phyloP scores from a whole-genome alignment of 2,329 filamentous ascomycete species.

The Colletotrichum plurivorum region DNA sequence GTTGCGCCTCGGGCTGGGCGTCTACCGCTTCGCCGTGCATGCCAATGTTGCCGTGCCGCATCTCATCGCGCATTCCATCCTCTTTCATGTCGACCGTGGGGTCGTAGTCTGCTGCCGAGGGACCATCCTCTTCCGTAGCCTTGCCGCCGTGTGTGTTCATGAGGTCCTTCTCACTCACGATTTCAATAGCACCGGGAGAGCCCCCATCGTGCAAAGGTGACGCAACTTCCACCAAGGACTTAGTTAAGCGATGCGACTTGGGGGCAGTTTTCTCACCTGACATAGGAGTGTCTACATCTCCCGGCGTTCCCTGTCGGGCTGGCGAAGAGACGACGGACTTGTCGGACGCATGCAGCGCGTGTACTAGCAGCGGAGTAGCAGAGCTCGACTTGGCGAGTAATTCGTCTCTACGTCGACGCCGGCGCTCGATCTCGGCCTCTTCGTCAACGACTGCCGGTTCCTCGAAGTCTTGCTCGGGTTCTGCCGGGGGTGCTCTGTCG shows the following conservation, averaged over 20 bases:
- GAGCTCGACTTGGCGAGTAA: conserved; percentile 87
- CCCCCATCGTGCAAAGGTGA: conserved; percentile 65
- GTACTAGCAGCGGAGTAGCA: conserved; percentile 80
- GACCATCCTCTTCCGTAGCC: conserved; percentile 73
- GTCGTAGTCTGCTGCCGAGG: conserved; percentile 94
- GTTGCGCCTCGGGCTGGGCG: conserved; percentile 47
- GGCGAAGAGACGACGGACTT: conserved; percentile 71
- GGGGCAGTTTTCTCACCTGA: conserved; percentile 57
- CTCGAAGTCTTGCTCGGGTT: conserved; percentile 61
- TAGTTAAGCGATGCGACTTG: conserved; percentile 40
- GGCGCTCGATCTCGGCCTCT: conserved; percentile 86
- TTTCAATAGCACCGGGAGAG: conserved; percentile 72
- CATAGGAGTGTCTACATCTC: conserved; percentile 58
- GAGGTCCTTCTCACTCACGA: conserved; percentile 77
- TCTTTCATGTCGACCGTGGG: conserved; percentile 91
- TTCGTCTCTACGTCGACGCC: conserved; percentile 86
- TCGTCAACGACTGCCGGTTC: conserved; percentile 79
- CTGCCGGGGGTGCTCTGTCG: conserved; percentile 45
- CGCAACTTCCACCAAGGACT: conserved; percentile 52
- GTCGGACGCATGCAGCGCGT: conserved; percentile 77
- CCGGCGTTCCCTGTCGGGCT: conserved; percentile 56
- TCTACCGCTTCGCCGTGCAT: conserved; percentile 60
- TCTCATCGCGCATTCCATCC: conserved; percentile 79
- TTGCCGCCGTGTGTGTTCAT: conserved; percentile 70
- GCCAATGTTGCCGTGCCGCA: conserved; percentile 70